phyloP scores from a whole-genome alignment of 140 eudicot species.

The Flaveria floridana region DNA sequence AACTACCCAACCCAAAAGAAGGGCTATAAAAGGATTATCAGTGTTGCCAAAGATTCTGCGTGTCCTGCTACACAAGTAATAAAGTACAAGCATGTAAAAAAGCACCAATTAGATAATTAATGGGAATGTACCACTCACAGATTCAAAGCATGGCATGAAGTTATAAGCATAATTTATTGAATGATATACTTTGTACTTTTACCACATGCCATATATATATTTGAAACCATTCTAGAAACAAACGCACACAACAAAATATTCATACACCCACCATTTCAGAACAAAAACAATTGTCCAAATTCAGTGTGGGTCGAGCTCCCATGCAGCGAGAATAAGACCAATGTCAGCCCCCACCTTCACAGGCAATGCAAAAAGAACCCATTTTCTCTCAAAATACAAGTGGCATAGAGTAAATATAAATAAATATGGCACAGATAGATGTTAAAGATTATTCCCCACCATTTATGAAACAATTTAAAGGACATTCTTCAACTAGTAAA shows the following conservation, averaged over 20 bases:
- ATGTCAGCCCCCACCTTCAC: conserved; percentile 96
- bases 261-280: conserved; percentile 84
- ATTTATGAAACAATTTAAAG: conserved; percentile 6
- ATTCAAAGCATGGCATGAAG: conserved; percentile 11
- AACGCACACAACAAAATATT: conserved; percentile 44
- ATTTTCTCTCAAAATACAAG: conserved; percentile 65
- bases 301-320: conserved; percentile 89
- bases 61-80: not conserved
- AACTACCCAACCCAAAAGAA: not conserved
- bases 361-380: conserved; percentile 90
- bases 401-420: conserved; percentile 47
- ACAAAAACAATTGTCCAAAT: conserved; percentile 65
- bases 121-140: conserved; percentile 7
- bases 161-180: conserved; percentile 11
- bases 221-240: conserved; percentile 31
- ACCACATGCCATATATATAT: conserved; percentile 30
- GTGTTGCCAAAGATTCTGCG: not conserved
- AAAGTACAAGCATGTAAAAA: conserved; percentile 10
- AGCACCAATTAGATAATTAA: not conserved
- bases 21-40: not conserved
- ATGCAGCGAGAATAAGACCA: conserved; percentile 82
- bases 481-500: conserved; percentile 15
- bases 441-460: conserved; percentile 23
- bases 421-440: conserved; percentile 19
- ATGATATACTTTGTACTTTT: conserved; percentile 20